A percentile compares a stretch with the other conserved stretches of the same genome.
Evolutionary conservation across 495 filamentous ascomycete species (phyloP).

Genomic region (Aspergillus cavernicola): DNA sequence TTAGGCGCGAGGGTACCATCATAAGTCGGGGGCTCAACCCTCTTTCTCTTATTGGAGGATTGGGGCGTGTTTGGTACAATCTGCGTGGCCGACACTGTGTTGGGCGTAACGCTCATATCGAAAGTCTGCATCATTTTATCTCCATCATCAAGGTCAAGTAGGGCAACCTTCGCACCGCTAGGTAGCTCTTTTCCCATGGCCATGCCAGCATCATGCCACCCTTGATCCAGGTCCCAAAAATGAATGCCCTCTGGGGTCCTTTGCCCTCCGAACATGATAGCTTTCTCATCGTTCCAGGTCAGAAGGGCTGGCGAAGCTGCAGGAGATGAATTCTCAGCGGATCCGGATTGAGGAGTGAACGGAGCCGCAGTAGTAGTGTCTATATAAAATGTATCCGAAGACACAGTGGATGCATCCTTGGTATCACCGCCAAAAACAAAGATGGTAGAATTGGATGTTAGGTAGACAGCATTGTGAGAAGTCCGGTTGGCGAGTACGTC

Average conservation of each 20-base stretch:
- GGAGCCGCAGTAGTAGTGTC: constrained; percentile 69
- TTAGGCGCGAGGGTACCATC: constrained; percentile 68
- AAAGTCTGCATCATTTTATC: constrained; percentile 82
- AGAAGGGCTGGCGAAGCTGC: constrained; percentile 67
- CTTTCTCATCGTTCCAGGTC: constrained; percentile 68
- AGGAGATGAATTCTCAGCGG: too few species aligned
- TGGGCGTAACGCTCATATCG: constrained; percentile 73
- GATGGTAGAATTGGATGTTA: constrained; percentile 66
- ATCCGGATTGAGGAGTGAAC: too few species aligned
- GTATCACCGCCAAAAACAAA: constrained; percentile 78
- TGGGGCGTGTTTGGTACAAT: too few species aligned
- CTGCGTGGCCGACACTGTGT: too few species aligned
- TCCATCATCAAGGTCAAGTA: constrained; percentile 69
- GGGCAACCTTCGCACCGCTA: constrained; percentile 55
- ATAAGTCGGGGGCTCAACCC: constrained; percentile 65
- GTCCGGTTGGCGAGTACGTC: constrained; percentile 62
- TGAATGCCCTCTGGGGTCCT: constrained; percentile 62
- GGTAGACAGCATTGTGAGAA: constrained; percentile 71
- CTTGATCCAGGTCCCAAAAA: constrained; percentile 49
- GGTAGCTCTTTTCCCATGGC: constrained; percentile 52
- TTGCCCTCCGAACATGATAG: constrained; percentile 73
- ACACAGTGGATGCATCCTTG: constrained; percentile 47
- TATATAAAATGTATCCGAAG: constrained; percentile 75
- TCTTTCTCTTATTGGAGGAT: constrained; percentile 40
- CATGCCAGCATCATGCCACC: constrained; percentile 66